Conservation (phyloP, 2,329 filamentous ascomycete genomes). For the Cladosporium oxysporum region DNA sequence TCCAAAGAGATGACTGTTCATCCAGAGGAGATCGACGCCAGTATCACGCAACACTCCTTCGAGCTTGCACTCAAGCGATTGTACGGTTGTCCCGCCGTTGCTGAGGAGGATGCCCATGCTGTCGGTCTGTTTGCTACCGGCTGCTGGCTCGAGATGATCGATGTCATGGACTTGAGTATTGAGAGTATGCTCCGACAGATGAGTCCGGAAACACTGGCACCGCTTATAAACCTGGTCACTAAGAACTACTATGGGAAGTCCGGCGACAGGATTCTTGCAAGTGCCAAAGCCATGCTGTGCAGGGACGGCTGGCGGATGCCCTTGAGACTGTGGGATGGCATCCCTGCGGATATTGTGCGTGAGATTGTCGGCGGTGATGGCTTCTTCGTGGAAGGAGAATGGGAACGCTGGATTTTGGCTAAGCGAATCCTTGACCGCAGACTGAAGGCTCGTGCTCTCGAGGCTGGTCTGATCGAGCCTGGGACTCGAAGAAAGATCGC, state of each 20-base stretch:
- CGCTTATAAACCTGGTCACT: slow-evolving; percentile 56
- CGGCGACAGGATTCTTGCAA: slow-evolving; percentile 57
- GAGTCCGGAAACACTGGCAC: slow-evolving; percentile 51
- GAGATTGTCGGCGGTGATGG: slow-evolving; percentile 61
- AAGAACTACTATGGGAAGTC: slow-evolving; percentile 58
- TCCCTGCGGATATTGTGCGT: slow-evolving; percentile 59
- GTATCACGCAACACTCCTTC: slow-evolving; percentile 55
- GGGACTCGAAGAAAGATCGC: slow-evolving; percentile 45
- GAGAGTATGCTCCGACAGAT: slow-evolving; percentile 58
- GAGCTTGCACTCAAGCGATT: slow-evolving; percentile 57
- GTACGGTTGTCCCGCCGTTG: slow-evolving; percentile 52
- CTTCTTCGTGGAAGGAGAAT: slow-evolving; percentile 60
- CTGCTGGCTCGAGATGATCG: slow-evolving; percentile 61
- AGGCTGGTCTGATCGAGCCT: slow-evolving; percentile 50
- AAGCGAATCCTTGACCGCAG: slow-evolving; percentile 56
- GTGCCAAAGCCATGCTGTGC: slow-evolving; percentile 60
- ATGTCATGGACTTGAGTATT: slow-evolving; percentile 55
- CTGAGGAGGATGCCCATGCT: slow-evolving; percentile 55
- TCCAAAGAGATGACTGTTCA: slow-evolving; percentile 54
- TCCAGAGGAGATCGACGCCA: slow-evolving; percentile 56
- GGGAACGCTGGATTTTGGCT: slow-evolving; percentile 58
- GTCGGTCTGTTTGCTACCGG: slow-evolving; percentile 57
- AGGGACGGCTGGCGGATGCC: slow-evolving; percentile 60
- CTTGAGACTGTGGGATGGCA: slow-evolving; percentile 56
- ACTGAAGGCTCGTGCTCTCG: slow-evolving; percentile 49